A percentile compares a stretch with the other conserved stretches of the same genome.
Evolutionary conservation across 139 green algal species (phyloP).

Genomic region (Chlorella sp.): DNA sequence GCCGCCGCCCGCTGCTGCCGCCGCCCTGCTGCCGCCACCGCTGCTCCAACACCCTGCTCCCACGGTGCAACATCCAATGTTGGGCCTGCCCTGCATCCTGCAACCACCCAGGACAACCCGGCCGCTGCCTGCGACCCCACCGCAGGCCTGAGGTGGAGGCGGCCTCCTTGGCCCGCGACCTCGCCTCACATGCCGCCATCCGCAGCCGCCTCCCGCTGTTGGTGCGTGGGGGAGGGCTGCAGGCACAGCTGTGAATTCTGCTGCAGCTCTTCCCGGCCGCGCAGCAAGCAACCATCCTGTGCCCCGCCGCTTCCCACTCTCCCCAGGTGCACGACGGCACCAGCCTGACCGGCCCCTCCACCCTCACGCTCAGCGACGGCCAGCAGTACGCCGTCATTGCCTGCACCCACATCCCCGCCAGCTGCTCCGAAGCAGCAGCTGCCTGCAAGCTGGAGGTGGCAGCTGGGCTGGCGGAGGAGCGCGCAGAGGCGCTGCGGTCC

Average conservation of each 20-base stretch:
- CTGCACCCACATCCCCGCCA: neutral
- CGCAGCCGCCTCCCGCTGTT: neutral
- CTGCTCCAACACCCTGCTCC: no score
- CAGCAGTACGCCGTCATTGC: neutral
- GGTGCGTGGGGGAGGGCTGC: no score
- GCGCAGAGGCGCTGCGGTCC: neutral
- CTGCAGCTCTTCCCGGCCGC: no score
- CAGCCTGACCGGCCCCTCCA: neutral
- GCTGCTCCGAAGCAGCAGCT: neutral
- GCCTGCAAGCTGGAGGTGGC: neutral
- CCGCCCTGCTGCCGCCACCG: no score
- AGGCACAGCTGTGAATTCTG: no score
- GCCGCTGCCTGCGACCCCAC: no score
- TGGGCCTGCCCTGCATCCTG: no score
- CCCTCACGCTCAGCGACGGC: neutral
- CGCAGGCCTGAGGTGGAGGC: neutral
- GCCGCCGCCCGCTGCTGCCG: no score
- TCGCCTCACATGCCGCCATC: neutral
- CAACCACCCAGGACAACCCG: no score
- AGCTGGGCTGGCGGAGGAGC: neutral
- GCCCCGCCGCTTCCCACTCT: no score
- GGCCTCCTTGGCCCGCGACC: neutral
- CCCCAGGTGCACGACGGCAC: neutral
- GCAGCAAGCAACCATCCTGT: no score
- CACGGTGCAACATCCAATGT: no score